Conservation (phyloP, 768 basidiomycete species). For the Suillus variegatus region DNA sequence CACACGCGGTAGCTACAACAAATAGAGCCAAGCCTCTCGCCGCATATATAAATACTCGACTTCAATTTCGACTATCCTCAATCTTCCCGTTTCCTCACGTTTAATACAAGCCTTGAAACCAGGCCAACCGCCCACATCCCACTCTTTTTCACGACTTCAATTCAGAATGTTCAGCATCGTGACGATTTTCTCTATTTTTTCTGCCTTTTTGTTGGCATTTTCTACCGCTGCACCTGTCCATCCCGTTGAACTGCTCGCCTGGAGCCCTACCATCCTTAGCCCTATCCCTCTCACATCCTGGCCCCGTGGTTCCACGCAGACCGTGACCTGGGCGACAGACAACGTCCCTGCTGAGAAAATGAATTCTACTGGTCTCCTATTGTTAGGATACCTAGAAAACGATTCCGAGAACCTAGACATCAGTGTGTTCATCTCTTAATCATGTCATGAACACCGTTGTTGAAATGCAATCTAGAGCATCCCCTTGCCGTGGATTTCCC, state of each 20-base stretch:
- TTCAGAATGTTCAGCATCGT: conserved; percentile 21
- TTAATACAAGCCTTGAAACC: neutral
- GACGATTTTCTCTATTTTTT: conserved; percentile 26
- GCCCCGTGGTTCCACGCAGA: conserved; percentile 36
- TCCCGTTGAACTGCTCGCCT: conserved; percentile 35
- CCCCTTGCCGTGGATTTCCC: conserved; percentile 61
- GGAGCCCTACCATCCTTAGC: conserved; percentile 42
- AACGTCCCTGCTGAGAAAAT: conserved; percentile 39
- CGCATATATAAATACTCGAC: conserved; percentile 20
- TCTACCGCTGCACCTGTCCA: conserved; percentile 29
- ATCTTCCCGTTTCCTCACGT: conserved; percentile 1
- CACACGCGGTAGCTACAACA: conserved; percentile 4
- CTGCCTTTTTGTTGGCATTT: conserved; percentile 31
- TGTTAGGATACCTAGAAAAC: conserved; percentile 43
- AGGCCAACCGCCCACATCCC: conserved; percentile 14
- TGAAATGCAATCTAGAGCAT: conserved; percentile 39
- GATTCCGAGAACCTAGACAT: conserved; percentile 52
- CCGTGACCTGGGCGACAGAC: conserved; percentile 43
- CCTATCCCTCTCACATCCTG: conserved; percentile 39
- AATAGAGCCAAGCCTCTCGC: conserved; percentile 24
- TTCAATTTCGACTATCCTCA: neutral
- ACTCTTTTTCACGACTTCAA: conserved; percentile 20
- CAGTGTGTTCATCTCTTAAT: conserved; percentile 34
- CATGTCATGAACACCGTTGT: neutral
- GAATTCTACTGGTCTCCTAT: conserved; percentile 39